These are phyloP conservation scores for Crataegus laevigata DNA, from an alignment of 306 rosid genomes.

Conservation along the genomic window DNA sequence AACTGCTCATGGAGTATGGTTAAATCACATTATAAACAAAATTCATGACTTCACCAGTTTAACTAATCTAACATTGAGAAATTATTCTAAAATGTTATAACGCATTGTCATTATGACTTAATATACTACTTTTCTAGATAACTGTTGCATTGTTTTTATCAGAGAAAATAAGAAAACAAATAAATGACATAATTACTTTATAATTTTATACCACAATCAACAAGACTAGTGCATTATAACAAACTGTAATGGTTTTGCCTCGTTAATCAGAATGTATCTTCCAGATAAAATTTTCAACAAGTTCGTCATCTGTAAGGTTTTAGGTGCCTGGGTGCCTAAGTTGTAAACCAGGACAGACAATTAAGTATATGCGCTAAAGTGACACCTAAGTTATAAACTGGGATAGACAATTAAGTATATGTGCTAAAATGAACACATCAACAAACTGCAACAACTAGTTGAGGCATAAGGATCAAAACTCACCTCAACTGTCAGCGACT, in stretches of 20 bases:
- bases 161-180: not conserved
- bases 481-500: slow-evolving; percentile 48
- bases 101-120: not conserved
- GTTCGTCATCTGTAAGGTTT: not conserved
- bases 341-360: not conserved
- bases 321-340: not conserved
- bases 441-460: not conserved
- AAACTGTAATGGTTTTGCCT: not conserved
- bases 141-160: not conserved
- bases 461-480: slow-evolving; percentile 3
- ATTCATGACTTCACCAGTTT: not conserved
- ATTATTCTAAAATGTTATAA: no score
- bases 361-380: not conserved
- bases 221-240: not conserved
- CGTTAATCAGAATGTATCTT: not conserved
- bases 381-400: not conserved
- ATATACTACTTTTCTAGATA: not conserved
- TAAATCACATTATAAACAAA: not conserved
- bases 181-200: not conserved
- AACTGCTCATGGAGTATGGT: not conserved
- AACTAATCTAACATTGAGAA: not conserved
- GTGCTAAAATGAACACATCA: not conserved
- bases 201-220: not conserved
- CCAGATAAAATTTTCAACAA: not conserved
- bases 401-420: not conserved